Conservation (phyloP, 192 early-diverging fungal genomes). For the Coemansia umbellata region DNA sequence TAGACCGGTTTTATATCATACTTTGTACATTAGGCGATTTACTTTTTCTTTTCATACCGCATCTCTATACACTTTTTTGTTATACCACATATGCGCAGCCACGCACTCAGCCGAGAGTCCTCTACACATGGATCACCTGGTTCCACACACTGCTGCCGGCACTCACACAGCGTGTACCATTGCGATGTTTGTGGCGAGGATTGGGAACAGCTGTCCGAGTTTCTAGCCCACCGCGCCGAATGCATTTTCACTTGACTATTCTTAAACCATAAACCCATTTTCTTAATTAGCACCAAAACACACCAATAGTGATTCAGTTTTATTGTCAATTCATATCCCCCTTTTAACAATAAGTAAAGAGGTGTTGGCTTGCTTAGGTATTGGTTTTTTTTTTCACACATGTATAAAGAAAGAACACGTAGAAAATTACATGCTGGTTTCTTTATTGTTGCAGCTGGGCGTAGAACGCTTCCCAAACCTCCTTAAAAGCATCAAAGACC, state of each 20-base stretch:
- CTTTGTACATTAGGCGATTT: too few relatives aligned
- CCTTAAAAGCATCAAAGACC: constrained; percentile 3
- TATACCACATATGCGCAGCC: too few relatives aligned
- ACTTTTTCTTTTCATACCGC: too few relatives aligned
- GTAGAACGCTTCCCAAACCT: constrained; percentile 7
- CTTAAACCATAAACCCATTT: background rate
- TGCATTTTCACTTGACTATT: constrained; percentile 21
- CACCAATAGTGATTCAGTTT: background rate
- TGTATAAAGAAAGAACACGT: too few relatives aligned
- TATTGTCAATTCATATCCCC: background rate
- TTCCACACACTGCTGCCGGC: too few relatives aligned
- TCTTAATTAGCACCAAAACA: background rate
- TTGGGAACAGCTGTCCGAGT: constrained; percentile 29
- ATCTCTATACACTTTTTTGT: too few relatives aligned
- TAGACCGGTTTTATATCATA: too few relatives aligned
- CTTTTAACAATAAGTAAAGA: background rate
- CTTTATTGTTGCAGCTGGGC: constrained; percentile 2
- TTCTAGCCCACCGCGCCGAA: constrained; percentile 35
- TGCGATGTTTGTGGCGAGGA: constrained; percentile 29
- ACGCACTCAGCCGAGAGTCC: too few relatives aligned
- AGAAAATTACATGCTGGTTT: background rate
- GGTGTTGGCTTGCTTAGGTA: background rate
- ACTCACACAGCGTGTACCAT: background rate
- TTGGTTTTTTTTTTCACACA: background rate
- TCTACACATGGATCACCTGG: too few relatives aligned